Conservation (phyloP, 2,329 filamentous ascomycete species). For the Botryotinia calthae region DNA sequence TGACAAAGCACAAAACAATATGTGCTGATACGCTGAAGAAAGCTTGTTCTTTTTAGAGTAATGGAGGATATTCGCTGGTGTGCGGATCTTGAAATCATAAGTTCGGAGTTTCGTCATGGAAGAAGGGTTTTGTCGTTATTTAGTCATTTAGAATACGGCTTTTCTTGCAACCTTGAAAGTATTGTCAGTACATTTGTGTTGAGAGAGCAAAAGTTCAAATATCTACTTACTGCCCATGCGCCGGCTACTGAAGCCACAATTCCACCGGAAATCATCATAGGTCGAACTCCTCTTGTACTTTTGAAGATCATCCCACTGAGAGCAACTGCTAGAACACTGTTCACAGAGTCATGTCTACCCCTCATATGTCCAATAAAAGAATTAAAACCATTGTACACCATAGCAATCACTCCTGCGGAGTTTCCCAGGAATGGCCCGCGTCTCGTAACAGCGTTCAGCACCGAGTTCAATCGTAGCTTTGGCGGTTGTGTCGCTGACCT, state of each 20-base stretch:
- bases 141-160: conserved; percentile 45
- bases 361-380: conserved; percentile 75
- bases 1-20: conserved; percentile 32
- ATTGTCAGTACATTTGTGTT: conserved; percentile 25
- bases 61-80: conserved; percentile 13
- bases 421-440: conserved; percentile 94
- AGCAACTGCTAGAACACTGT: conserved; percentile 81
- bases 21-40: conserved; percentile 36
- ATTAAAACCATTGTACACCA: conserved; percentile 94
- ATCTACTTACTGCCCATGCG: conserved; percentile 77
- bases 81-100: conserved; percentile 15
- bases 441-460: conserved; percentile 90
- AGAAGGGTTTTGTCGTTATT: conserved; percentile 12
- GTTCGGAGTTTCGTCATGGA: conserved; percentile 10
- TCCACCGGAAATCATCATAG: conserved; percentile 91
- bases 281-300: conserved; percentile 83
- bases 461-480: conserved; percentile 88
- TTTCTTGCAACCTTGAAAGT: conserved; percentile 48
- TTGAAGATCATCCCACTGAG: conserved; percentile 95
- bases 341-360: conserved; percentile 85
- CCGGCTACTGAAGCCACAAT: conserved; percentile 85
- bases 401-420: conserved; percentile 90
- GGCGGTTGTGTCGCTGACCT: conserved; percentile 75
- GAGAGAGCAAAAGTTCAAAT: neutral
- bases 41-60: conserved; percentile 15